These are phyloP conservation scores for Calocera viscosa DNA, from an alignment of 768 basidiomycete species.

Conservation along the genomic window DNA sequence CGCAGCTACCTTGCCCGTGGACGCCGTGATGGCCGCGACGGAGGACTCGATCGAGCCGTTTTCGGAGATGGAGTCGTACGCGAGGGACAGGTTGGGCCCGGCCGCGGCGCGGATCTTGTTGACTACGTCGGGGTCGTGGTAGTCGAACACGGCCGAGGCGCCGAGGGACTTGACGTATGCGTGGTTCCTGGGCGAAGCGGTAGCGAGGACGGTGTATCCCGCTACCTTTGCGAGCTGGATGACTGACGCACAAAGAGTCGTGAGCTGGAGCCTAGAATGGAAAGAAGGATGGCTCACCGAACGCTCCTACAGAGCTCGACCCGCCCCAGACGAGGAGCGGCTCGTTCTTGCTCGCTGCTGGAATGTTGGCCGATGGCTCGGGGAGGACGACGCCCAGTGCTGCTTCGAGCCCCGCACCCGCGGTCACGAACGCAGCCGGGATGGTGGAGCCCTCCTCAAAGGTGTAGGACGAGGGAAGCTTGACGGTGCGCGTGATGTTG, in stretches of 20 bases:
- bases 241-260: slow-evolving; percentile 14
- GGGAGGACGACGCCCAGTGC: slow-evolving; percentile 28
- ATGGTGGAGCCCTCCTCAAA: slow-evolving; percentile 32
- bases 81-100: slow-evolving; percentile 13
- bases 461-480: slow-evolving; percentile 8
- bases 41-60: slow-evolving; percentile 12
- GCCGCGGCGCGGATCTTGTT: slow-evolving; percentile 12
- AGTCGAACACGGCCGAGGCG: slow-evolving; percentile 33
- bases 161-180: slow-evolving; percentile 33
- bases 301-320: not conserved
- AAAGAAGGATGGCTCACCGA: not conserved
- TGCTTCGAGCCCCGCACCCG: slow-evolving; percentile 33
- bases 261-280: not conserved
- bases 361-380: slow-evolving; percentile 17
- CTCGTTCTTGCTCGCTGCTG: not conserved
- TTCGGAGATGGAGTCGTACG: slow-evolving; percentile 18
- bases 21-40: slow-evolving; percentile 9
- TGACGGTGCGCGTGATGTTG: slow-evolving; percentile 20
- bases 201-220: slow-evolving; percentile 35
- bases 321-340: not conserved
- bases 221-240: slow-evolving; percentile 33
- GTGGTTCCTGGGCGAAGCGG: slow-evolving; percentile 33
- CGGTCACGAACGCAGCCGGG: slow-evolving; percentile 35
- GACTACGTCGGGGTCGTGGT: slow-evolving; percentile 24
- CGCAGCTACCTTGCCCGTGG: slow-evolving; percentile 8